Evolutionary conservation across 1,284 basidiomycete species (phyloP).

Genomic region (Peniophora sp.): DNA sequence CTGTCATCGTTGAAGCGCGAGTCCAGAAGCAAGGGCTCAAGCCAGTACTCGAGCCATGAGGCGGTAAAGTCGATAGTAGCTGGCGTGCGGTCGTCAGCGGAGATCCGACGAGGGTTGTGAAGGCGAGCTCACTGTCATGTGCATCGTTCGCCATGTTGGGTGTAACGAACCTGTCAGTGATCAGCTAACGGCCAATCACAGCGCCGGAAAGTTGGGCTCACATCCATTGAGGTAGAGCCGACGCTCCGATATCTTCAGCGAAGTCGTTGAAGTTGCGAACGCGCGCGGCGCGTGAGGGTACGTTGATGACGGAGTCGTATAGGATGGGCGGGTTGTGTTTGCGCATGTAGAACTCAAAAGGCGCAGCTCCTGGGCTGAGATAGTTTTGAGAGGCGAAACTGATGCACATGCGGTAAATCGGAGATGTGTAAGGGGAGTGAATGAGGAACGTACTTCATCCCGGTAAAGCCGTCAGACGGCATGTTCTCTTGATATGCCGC

Average conservation of each 20-base stretch:
- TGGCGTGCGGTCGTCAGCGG: no score
- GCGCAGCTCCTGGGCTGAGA: conserved; percentile 21
- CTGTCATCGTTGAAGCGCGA: conserved; percentile 38
- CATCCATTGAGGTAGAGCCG: conserved; percentile 50
- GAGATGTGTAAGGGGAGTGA: background rate
- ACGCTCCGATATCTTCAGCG: conserved; percentile 42
- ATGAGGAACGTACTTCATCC: background rate
- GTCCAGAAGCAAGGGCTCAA: conserved; percentile 43
- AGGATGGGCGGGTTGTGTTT: conserved; percentile 58
- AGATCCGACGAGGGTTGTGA: no score
- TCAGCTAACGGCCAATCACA: no score
- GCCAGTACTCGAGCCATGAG: conserved; percentile 45
- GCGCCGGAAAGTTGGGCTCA: no score
- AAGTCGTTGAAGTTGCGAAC: conserved; percentile 64
- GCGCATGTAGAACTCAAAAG: conserved; percentile 45
- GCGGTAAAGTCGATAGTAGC: conserved; percentile 39
- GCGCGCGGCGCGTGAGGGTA: conserved; percentile 32
- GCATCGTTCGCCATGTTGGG: conserved; percentile 56
- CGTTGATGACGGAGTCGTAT: conserved; percentile 38
- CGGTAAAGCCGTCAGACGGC: background rate
- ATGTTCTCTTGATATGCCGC: background rate
- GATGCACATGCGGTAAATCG: background rate
- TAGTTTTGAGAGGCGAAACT: conserved; percentile 18
- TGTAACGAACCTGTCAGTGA: conserved; percentile 36
- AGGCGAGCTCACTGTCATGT: conserved; percentile 35